Evolutionary conservation across 371 early-diverging fungal genomes (phyloP).

Genomic region (Apophysomyces ossiformis): DNA sequence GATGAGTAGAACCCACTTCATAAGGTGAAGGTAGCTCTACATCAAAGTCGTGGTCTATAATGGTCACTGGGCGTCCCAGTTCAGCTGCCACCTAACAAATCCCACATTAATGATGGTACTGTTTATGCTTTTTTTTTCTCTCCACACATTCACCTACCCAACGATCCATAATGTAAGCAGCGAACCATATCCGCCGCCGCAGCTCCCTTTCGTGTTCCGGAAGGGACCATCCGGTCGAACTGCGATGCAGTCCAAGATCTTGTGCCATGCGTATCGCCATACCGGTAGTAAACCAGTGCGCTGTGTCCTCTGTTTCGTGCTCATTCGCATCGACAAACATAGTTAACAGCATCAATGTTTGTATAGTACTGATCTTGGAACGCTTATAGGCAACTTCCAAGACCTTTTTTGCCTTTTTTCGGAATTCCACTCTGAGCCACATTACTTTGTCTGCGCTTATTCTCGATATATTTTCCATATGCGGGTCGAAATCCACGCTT

Average conservation of each 20-base stretch:
- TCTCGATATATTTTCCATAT: conserved; percentile 13
- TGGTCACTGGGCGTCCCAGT: conserved; percentile 37
- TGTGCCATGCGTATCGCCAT: conserved; percentile 39
- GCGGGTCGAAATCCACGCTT: conserved; percentile 1
- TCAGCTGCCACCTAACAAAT: conserved; percentile 29
- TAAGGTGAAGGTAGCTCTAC: conserved; percentile 42
- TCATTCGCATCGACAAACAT: conserved; percentile 30
- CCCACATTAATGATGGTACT: neutral
- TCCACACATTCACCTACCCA: conserved; percentile 27
- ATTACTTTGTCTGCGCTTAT: conserved; percentile 13
- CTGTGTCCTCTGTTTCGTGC: conserved; percentile 37
- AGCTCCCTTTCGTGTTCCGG: conserved; percentile 48
- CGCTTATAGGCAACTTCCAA: conserved; percentile 30
- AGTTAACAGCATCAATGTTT: conserved; percentile 37
- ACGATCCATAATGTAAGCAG: conserved; percentile 41
- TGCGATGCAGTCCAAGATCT: conserved; percentile 36
- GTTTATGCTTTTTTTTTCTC: neutral
- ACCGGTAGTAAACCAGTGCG: conserved; percentile 31
- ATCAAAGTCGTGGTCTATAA: conserved; percentile 45
- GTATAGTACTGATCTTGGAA: conserved; percentile 45
- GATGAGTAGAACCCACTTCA: conserved; percentile 29
- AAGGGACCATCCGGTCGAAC: conserved; percentile 41
- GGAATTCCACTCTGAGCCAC: conserved; percentile 19
- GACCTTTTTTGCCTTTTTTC: conserved; percentile 27
- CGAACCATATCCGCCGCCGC: conserved; percentile 48